These are phyloP conservation scores for Pistacia atlantica DNA, from an alignment of 345 rosid species.

Conservation along the genomic window DNA sequence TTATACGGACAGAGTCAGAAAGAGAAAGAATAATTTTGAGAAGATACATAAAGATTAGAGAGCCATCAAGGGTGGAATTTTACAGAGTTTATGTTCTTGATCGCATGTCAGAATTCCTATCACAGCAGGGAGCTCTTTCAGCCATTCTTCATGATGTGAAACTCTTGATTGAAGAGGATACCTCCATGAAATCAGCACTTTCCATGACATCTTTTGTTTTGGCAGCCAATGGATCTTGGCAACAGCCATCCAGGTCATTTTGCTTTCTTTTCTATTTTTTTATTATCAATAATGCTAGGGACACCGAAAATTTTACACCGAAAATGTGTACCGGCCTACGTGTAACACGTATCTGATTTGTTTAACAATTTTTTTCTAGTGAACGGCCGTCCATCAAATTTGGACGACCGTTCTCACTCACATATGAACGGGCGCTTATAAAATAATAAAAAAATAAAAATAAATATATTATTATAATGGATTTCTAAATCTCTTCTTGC, in stretches of 20 bases:
- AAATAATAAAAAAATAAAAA: too few relatives aligned
- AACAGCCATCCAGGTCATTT: constrained; percentile 80
- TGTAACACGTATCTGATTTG: too few relatives aligned
- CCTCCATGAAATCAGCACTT: constrained; percentile 57
- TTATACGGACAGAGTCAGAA: constrained; percentile 85
- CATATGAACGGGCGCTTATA: too few relatives aligned
- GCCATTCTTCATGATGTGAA: constrained; percentile 77
- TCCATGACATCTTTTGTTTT: constrained; percentile 75
- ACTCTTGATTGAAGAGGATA: constrained; percentile 67
- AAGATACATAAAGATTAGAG: constrained; percentile 66
- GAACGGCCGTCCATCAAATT: too few relatives aligned
- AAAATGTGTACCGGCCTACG: too few relatives aligned
- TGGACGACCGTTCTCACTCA: too few relatives aligned
- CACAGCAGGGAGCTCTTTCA: constrained; percentile 58
- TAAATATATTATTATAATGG: too few relatives aligned
- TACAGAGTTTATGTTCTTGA: constrained; percentile 78
- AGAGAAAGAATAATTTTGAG: constrained; percentile 70
- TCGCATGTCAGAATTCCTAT: constrained; percentile 81
- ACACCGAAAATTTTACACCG: too few relatives aligned
- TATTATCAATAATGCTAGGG: too few relatives aligned
- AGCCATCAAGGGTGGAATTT: constrained; percentile 76
- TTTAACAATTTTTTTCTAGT: too few relatives aligned
- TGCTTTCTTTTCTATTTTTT: not conserved
- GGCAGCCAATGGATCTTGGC: constrained; percentile 86
- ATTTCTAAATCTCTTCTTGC: too few relatives aligned